A percentile compares a stretch with the other conserved stretches of the same genome.
Evolutionary conservation across 2,329 filamentous ascomycete species (phyloP).

Genomic region (Hymenoscyphus infarciens): DNA sequence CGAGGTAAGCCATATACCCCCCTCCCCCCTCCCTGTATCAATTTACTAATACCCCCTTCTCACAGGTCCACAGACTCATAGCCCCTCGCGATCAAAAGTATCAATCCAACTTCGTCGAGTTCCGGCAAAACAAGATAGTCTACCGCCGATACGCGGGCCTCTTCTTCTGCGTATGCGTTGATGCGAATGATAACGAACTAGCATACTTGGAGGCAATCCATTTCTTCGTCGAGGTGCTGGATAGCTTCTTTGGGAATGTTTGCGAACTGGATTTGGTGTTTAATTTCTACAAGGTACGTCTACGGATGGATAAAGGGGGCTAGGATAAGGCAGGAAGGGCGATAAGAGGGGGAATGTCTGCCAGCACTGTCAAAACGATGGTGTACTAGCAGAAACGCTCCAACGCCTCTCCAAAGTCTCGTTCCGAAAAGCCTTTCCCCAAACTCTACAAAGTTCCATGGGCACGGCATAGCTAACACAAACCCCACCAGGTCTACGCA

Average conservation of each 20-base stretch:
- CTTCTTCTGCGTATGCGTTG: slow-evolving; percentile 99
- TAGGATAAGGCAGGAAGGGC: slow-evolving; percentile 5
- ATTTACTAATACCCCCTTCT: not conserved
- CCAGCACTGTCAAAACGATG: not conserved
- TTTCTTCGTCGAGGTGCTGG: slow-evolving; percentile 98
- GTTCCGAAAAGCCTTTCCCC: not conserved
- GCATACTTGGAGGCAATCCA: slow-evolving; percentile 97
- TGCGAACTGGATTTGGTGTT: slow-evolving; percentile 92
- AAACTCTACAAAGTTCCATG: not conserved
- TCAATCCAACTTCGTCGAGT: slow-evolving; percentile 99
- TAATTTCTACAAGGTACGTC: slow-evolving; percentile 65
- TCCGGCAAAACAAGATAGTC: slow-evolving; percentile 91
- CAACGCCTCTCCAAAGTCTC: not conserved
- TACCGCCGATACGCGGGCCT: slow-evolving; percentile 96
- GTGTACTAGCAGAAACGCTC: not conserved
- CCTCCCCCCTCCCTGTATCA: slow-evolving; percentile 1
- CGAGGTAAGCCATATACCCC: slow-evolving; percentile 55
- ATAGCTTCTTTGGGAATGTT: slow-evolving; percentile 98
- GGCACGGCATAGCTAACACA: not conserved
- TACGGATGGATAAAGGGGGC: not conserved
- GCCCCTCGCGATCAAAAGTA: slow-evolving; percentile 98
- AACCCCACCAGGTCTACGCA: slow-evolving; percentile 70
- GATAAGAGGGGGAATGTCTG: not conserved
- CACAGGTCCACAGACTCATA: slow-evolving; percentile 88
- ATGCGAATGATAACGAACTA: slow-evolving; percentile 97